Base-by-base conservation (phyloP, 805 yeast genomes). In the Suhomyces prunicola region DNA sequence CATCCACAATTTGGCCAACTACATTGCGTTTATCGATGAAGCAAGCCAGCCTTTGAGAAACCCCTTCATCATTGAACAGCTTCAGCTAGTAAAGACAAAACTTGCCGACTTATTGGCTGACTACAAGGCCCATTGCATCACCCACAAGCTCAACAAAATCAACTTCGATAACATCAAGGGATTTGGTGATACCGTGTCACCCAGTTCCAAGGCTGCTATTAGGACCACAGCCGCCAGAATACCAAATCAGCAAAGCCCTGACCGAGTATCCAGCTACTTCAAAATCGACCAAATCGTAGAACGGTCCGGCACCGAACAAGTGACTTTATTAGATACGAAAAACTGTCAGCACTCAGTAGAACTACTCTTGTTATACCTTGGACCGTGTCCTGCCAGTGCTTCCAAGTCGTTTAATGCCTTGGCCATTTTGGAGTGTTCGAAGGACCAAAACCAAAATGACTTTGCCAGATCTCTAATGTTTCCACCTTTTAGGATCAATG, bases 401-500 rank as follows among this genome's bases (percentile, higher is more conserved):
- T 46, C 46, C 35, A 48, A 41, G 5, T 15, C 45, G 6, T 70
- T 59, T 55, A 71, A 74, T 52, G 67, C 80, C 5, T 67, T 74
- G 59, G 80, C 78, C 6, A 60, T 75, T 12, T 57, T 74, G 15
- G 42, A 47, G n/a, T 42, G 50, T 5, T 54, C 68, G 1, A n/a
- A 39, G 13, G 24, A 39, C 42, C 42, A 39, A 12, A 39, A 8
- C 24, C 42, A 39, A 8, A 39, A 15, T 8, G 42, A 39, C 24
- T 39, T 39, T 19, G 22, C 42, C 24, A 61, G 79, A 26, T 66
- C 71, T 8, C 67, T 75, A 33, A 51, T 75, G 56, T 74, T 60
- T 55, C 79, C 80, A 7, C 80, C 80, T 1, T 74, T 75, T 56
- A 56, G 80, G 47, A 56, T 71, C 48, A 72, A 72, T 54, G 77